Evolutionary conservation across 768 basidiomycete genomes (phyloP).

Genomic region (Pholiota microspora): DNA sequence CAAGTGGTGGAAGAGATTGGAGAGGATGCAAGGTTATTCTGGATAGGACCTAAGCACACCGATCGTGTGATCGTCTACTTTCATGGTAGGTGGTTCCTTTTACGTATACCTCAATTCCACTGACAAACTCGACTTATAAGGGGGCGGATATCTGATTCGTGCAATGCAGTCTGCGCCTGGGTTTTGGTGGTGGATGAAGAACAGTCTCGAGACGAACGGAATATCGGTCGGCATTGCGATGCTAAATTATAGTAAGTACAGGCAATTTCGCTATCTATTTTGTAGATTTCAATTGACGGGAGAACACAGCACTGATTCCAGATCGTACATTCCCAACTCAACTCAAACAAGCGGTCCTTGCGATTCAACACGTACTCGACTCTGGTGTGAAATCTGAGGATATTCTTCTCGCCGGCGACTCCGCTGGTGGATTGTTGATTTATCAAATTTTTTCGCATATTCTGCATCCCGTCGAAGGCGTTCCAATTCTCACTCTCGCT

Average conservation of each 20-base stretch:
- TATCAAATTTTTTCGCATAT: constrained; percentile 36
- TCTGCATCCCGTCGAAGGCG: constrained; percentile 30
- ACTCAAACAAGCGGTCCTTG: constrained; percentile 27
- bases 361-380: constrained; percentile 30
- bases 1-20: constrained; percentile 7
- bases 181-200: constrained; percentile 22
- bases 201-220: constrained; percentile 11
- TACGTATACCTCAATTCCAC: neutral
- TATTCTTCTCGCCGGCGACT: constrained; percentile 35
- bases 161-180: constrained; percentile 12
- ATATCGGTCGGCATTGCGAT: constrained; percentile 15
- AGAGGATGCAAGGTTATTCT: constrained; percentile 12
- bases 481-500: constrained; percentile 13
- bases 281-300: neutral
- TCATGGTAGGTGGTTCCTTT: constrained; percentile 11
- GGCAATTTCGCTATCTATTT: neutral
- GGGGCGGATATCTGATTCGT: constrained; percentile 23
- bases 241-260: constrained; percentile 14
- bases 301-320: constrained; percentile 27
- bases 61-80: constrained; percentile 14
- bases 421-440: constrained; percentile 37
- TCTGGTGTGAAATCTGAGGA: constrained; percentile 28
- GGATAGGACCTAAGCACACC: constrained; percentile 11
- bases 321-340: constrained; percentile 32
- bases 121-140: neutral